Base-by-base conservation (phyloP, 2,329 filamentous ascomycete species). In the Ascochyta fabae region DNA sequence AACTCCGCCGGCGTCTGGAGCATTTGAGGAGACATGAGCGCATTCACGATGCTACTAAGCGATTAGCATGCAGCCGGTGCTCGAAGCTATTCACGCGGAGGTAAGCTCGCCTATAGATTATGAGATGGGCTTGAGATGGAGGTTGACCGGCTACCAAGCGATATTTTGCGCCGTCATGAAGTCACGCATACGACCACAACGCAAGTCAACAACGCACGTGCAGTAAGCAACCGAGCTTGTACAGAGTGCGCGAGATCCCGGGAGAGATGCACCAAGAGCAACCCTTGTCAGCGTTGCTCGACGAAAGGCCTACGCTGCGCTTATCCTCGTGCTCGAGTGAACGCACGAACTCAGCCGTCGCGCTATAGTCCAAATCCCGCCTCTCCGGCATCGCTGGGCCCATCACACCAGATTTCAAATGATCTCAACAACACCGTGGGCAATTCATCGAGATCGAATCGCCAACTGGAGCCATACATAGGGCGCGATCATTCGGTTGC, bases 1-100 rank as follows among this genome's bases (percentile, higher is more conserved):
- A 24, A 12, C 15, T 10, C 2, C 35, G 29, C 31, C 22, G 47
- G 19, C 45, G 49, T 27, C 15, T 46, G 41, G 55, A 58, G 31
- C 55, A 58, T 47, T 33, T 58, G 13, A 50, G 46, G 29, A 45
- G 55, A 6, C 55, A 58, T 24, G 55, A 58, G 42, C 55, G 55
- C 24, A 33, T 53, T 22, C 55, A 58, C n/a, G 46, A 47, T 22
- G 38, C 12, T n/a, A 50, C 6, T 22, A 53, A 50, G 24, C 41
- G 29, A 15, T 54, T 42, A 23, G 41, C 50, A 3, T 58, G 55
- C 39, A 38, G 9, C 36, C 50, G 47, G 13, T 58, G 55, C 22
- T 47, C 50, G 3, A 58, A 58, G 19, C n/a, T 36, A 3, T 58
- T 58, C 23, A 50, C 49, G 13, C 40, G 55, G 31, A 58, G 55